A percentile compares a stretch with the other conserved stretches of the same genome.
These are phyloP conservation scores for Galerina sulciceps DNA, from an alignment of 768 basidiomycete genomes.

Conservation along the genomic window DNA sequence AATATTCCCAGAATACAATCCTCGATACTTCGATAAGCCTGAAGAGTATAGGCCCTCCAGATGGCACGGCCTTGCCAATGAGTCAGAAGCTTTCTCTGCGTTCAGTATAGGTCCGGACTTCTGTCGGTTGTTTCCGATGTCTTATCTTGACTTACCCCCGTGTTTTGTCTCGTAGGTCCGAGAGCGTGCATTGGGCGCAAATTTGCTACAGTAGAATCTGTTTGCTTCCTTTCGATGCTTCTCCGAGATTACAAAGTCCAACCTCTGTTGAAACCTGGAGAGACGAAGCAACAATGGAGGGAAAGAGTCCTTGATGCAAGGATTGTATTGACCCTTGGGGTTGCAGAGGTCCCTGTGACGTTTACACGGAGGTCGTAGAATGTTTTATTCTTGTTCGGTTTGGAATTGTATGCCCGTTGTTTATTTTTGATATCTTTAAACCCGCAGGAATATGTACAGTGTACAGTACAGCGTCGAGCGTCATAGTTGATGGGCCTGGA, in stretches of 20 bases:
- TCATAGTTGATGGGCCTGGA: no score
- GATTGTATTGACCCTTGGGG: slow-evolving; percentile 39
- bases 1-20: slow-evolving; percentile 46
- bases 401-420: neutral
- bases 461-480: no score
- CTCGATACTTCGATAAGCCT: slow-evolving; percentile 52
- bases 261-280: slow-evolving; percentile 41
- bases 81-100: slow-evolving; percentile 48
- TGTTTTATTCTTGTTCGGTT: neutral
- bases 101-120: slow-evolving; percentile 46
- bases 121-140: neutral
- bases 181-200: slow-evolving; percentile 59
- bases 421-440: neutral
- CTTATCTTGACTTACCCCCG: neutral
- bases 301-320: slow-evolving; percentile 40
- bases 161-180: slow-evolving; percentile 37
- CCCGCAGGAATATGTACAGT: neutral
- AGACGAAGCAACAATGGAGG: slow-evolving; percentile 43
- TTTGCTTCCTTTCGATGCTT: slow-evolving; percentile 55
- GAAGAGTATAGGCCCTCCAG: slow-evolving; percentile 52
- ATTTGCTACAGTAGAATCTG: slow-evolving; percentile 56
- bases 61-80: slow-evolving; percentile 47
- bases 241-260: slow-evolving; percentile 58
- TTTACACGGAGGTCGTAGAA: slow-evolving; percentile 29
- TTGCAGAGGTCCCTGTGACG: slow-evolving; percentile 35